Base-by-base conservation (phyloP, 2,329 filamentous ascomycete genomes). In the Achaetomium macrosporum region DNA sequence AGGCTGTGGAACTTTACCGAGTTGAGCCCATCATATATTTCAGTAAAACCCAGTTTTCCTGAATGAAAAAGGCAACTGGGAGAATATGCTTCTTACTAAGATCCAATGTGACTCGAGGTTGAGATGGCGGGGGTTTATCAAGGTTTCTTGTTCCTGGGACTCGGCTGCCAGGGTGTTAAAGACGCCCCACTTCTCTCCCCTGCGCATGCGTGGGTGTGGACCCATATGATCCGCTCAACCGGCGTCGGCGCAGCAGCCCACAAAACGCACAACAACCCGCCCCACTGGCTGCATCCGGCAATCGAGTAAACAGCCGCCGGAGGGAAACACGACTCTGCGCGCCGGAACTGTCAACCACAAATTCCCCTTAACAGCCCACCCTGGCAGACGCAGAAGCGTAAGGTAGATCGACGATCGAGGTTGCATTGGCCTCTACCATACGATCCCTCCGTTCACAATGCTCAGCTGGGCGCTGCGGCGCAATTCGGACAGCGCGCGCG, bases 401-500 rank as follows among this genome's bases (percentile, higher is more conserved):
- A 7, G 17, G 20, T 42, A 36, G 30, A 42, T 36, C 11, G 16
- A 16, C 19, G 2, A 6, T 15, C 8, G 33, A 8, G 20, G 17
- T 7, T 11, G 39, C 25, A 19, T 6, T 33, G 16, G 30, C 42
- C 20, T 42, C 17, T 30, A 16, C 25, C 25, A 45, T 25, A 10
- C 8, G 12, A 37, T 36, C 31, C 31, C 20, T 51, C 29, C 44
- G n/a, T 16, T 30, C 53, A 62, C 37, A 33, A 83, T 83, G 80
- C 72, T 83, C 55, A 78, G 79, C 58, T 83, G 80, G 80, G 78
- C 81, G 69, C 67, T 83, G 61, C 78, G 74, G 63, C 73, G 69
- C 64, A 69, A 57, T 39, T 63, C 73, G 53, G 70, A 71, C 42
- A 65, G 63, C 59, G 71, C 69, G 53, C 70, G 68, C 42, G 71